Conservation (phyloP, 148 eudicot species). For the Vaccinium macrocarpon region DNA sequence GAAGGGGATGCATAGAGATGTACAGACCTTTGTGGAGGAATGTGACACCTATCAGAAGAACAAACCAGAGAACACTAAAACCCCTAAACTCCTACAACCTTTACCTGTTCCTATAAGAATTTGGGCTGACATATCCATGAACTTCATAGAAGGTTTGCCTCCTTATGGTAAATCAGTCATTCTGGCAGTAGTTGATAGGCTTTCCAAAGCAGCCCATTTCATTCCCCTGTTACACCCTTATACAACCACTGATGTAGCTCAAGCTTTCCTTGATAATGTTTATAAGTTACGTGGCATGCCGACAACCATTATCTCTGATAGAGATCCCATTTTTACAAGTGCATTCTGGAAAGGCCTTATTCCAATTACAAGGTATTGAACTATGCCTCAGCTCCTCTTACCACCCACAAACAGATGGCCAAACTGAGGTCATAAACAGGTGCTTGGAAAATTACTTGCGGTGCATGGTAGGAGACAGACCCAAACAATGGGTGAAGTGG, state of each 20-base stretch:
- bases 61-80: too few species aligned
- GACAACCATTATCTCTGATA: not conserved
- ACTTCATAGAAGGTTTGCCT: too few species aligned
- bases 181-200: too few species aligned
- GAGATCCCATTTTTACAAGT: not conserved
- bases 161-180: too few species aligned
- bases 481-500: not conserved
- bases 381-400: not conserved
- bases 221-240: not conserved
- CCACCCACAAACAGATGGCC: not conserved
- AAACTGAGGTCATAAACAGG: not conserved
- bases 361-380: not conserved
- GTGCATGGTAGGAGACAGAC: not conserved
- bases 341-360: not conserved
- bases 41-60: too few species aligned
- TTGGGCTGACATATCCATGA: too few species aligned
- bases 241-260: not conserved
- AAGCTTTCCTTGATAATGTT: not conserved
- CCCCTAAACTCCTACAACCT: too few species aligned
- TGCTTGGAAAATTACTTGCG: not conserved
- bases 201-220: not conserved
- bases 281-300: not conserved
- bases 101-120: too few species aligned
- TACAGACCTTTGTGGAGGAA: too few species aligned
- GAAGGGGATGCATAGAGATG: too few species aligned